phyloP scores from a whole-genome alignment of 2,329 filamentous ascomycete genomes.

The Triangularia setosa region DNA sequence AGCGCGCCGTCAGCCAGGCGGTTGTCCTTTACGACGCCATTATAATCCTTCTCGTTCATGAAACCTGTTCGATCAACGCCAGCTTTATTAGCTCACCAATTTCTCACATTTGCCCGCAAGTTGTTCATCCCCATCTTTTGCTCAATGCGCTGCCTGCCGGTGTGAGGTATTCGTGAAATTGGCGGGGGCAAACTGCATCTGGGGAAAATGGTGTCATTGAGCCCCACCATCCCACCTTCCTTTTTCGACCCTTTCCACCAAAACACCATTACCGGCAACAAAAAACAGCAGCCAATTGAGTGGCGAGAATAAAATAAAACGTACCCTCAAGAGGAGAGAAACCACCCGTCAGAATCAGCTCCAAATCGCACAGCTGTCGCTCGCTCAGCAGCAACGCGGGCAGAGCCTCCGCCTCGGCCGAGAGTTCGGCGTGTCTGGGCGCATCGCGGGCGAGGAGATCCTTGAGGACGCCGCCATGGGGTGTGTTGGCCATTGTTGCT shows the following conservation, averaged over 20 bases:
- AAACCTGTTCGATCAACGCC: constrained; percentile 59
- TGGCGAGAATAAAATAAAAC: constrained; percentile 1
- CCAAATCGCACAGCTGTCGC: constrained; percentile 95
- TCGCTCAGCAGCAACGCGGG: constrained; percentile 82
- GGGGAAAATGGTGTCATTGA: constrained; percentile 13
- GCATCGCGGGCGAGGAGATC: constrained; percentile 93
- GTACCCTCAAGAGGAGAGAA: constrained; percentile 95
- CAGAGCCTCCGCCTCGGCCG: constrained; percentile 78
- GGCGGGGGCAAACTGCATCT: constrained; percentile 21
- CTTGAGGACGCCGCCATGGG: constrained; percentile 93
- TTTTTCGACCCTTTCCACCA: neutral
- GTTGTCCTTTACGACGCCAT: constrained; percentile 83
- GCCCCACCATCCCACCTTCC: constrained; percentile 24
- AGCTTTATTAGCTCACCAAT: no score
- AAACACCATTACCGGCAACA: neutral
- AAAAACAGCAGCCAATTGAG: neutral
- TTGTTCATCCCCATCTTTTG: neutral
- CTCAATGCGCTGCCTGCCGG: neutral
- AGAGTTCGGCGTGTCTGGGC: constrained; percentile 74
- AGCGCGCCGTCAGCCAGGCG: constrained; percentile 84
- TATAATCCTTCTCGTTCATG: constrained; percentile 96
- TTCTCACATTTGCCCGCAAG: constrained; percentile 11
- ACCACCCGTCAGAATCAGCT: constrained; percentile 94
- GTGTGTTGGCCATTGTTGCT: constrained; percentile 62
- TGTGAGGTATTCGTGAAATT: neutral